A percentile compares a stretch with the other conserved stretches of the same genome.
These are phyloP conservation scores for Suhomyces bribrorum DNA, from an alignment of 1,139 yeast species.

Conservation along the genomic window DNA sequence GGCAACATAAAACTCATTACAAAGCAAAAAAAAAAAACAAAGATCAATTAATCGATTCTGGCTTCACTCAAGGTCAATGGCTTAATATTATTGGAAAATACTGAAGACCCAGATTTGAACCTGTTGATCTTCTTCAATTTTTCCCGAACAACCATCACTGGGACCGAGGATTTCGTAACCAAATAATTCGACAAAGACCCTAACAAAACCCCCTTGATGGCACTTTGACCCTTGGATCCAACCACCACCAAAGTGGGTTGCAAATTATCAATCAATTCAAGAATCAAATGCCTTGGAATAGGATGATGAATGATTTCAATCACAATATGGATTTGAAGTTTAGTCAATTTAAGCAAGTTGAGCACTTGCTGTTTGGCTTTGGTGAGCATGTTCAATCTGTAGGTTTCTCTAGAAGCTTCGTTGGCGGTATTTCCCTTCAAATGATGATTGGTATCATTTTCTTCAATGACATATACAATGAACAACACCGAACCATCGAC, in stretches of 20 bases:
- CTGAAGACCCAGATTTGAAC: slow-evolving; percentile 48
- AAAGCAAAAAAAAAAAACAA: background rate
- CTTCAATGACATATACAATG: slow-evolving; percentile 77
- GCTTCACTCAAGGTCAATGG: slow-evolving; percentile 54
- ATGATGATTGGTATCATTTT: slow-evolving; percentile 53
- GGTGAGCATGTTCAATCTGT: slow-evolving; percentile 59
- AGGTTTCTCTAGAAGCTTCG: slow-evolving; percentile 49
- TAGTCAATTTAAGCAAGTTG: slow-evolving; percentile 65
- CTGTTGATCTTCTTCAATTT: slow-evolving; percentile 75
- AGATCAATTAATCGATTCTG: slow-evolving; percentile 42
- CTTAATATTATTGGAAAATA: slow-evolving; percentile 49
- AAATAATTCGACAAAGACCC: slow-evolving; percentile 77
- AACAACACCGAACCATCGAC: slow-evolving; percentile 84
- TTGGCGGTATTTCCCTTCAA: slow-evolving; percentile 42
- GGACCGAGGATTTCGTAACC: slow-evolving; percentile 76
- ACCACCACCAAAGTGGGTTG: slow-evolving; percentile 83
- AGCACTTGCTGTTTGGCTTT: slow-evolving; percentile 61
- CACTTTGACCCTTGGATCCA: slow-evolving; percentile 77
- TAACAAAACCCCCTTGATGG: slow-evolving; percentile 72
- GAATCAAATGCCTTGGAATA: slow-evolving; percentile 80
- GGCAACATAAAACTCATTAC: background rate
- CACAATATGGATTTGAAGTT: slow-evolving; percentile 73
- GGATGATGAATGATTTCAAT: slow-evolving; percentile 82
- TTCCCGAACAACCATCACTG: slow-evolving; percentile 88
- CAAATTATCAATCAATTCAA: slow-evolving; percentile 79